Evolutionary conservation across 108 stramenopile genomes (phyloP).

Genomic region (Mediolabrus comicus): DNA sequence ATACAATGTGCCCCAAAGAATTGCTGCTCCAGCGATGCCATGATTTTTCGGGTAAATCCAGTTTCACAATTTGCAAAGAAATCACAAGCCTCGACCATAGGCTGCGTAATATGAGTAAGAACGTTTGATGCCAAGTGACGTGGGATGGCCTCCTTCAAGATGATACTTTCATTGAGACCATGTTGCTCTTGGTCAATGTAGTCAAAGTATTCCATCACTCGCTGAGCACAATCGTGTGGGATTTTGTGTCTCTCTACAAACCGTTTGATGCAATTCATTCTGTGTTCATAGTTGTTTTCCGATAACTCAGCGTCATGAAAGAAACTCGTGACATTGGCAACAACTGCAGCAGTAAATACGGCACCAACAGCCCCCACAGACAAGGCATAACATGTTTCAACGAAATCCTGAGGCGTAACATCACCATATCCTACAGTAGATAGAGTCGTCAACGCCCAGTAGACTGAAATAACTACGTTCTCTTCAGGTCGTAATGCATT

Average conservation of each 20-base stretch:
- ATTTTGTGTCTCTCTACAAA: constrained; percentile 47
- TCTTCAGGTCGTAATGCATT: constrained; percentile 38
- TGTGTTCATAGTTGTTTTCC: constrained; percentile 54
- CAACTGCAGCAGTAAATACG: constrained; percentile 49
- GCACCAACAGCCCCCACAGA: constrained; percentile 41
- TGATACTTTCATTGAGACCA: constrained; percentile 39
- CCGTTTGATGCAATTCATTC: constrained; percentile 40
- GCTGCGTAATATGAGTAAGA: constrained; percentile 41
- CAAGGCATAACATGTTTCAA: constrained; percentile 48
- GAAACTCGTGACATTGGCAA: constrained; percentile 59
- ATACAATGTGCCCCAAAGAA: constrained; percentile 32
- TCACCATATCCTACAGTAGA: constrained; percentile 69
- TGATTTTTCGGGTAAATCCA: constrained; percentile 40
- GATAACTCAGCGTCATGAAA: constrained; percentile 55
- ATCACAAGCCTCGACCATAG: constrained; percentile 38
- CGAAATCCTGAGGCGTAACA: constrained; percentile 43
- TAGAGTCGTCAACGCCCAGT: constrained; percentile 58
- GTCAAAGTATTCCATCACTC: constrained; percentile 42
- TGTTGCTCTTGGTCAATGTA: constrained; percentile 51
- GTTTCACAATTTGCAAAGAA: constrained; percentile 41
- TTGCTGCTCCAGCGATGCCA: constrained; percentile 42
- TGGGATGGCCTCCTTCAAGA: constrained; percentile 26
- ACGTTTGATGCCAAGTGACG: constrained; percentile 28
- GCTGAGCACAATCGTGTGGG: constrained; percentile 22
- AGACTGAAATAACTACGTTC: constrained; percentile 29